These are phyloP conservation scores for Penicillium sp. DNA, from an alignment of 2,329 filamentous ascomycete species.

Conservation along the genomic window DNA sequence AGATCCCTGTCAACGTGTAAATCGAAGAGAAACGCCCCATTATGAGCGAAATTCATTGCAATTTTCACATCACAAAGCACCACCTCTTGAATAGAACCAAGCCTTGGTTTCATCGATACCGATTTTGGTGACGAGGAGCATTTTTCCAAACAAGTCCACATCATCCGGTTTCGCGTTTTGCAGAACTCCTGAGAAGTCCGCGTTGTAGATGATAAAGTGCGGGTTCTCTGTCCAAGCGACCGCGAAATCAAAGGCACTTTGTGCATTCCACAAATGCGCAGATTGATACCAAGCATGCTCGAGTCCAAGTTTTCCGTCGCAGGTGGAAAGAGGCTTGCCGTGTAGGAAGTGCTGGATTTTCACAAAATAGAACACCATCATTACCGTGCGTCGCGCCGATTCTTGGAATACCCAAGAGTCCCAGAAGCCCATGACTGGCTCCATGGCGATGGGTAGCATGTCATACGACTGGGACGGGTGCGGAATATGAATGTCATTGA, in stretches of 20 bases:
- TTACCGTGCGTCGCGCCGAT: slow-evolving; percentile 55
- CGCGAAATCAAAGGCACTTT: slow-evolving; percentile 31
- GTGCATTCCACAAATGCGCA: slow-evolving; percentile 30
- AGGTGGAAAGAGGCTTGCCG: slow-evolving; percentile 13
- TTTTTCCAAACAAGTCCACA: slow-evolving; percentile 31
- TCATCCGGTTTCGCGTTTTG: slow-evolving; percentile 24
- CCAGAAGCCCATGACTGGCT: slow-evolving; percentile 52
- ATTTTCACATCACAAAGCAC: background rate
- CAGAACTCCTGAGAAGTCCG: slow-evolving; percentile 25
- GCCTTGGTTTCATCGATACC: slow-evolving; percentile 28
- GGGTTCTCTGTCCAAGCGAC: slow-evolving; percentile 29
- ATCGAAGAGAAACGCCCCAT: background rate
- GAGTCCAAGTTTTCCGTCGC: slow-evolving; percentile 30
- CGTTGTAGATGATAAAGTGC: slow-evolving; percentile 29
- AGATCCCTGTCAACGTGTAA: too few relatives aligned
- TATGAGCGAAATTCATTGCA: background rate
- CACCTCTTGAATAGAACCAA: slow-evolving; percentile 27
- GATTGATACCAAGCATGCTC: slow-evolving; percentile 34
- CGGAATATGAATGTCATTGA: slow-evolving; percentile 22
- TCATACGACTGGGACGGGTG: slow-evolving; percentile 8
- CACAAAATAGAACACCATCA: slow-evolving; percentile 52
- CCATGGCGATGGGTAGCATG: slow-evolving; percentile 36
- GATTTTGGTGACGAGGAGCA: slow-evolving; percentile 29
- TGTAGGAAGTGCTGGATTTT: slow-evolving; percentile 24
- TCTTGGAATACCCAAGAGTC: slow-evolving; percentile 56